Percentiles rank a stretch among this genome's conserved stretches.
These are phyloP conservation scores for Scenedesmus sp. DNA, from an alignment of 163 green algal genomes.

Conservation along the genomic window DNA sequence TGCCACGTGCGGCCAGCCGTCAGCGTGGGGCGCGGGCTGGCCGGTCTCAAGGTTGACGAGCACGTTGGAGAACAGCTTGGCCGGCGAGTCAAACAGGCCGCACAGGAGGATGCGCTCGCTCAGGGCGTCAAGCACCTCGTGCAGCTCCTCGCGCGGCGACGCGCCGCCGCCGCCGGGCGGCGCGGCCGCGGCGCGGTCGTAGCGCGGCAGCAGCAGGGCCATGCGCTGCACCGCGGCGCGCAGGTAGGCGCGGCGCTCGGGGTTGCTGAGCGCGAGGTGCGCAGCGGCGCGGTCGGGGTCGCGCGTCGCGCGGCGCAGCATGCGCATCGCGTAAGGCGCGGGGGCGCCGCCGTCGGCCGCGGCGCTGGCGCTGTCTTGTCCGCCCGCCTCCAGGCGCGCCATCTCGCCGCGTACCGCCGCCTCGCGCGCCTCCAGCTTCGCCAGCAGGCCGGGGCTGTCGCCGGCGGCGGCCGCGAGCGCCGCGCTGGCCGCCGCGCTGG, in stretches of 20 bases:
- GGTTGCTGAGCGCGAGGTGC: neutral
- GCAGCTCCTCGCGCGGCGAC: slow-evolving; percentile 8
- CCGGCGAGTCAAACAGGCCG: neutral
- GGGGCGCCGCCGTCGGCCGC: no score
- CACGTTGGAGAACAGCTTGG: slow-evolving; percentile 11
- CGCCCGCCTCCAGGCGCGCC: no score
- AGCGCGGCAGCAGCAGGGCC: slow-evolving; percentile 30
- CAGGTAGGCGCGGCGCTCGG: neutral
- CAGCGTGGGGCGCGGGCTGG: slow-evolving; percentile 1
- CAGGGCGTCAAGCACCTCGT: slow-evolving; percentile 8
- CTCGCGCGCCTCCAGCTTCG: no score
- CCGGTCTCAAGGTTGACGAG: slow-evolving; percentile 13
- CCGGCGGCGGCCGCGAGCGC: no score
- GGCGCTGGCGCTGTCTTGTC: no score
- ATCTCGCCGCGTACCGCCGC: no score
- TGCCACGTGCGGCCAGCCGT: slow-evolving; percentile 10
- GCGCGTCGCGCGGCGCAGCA: neutral
- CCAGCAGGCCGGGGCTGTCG: no score
- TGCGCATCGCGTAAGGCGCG: neutral
- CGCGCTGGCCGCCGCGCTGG: no score
- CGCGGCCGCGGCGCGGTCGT: no score
- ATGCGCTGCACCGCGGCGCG: neutral
- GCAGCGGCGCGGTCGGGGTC: neutral
- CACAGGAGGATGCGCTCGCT: neutral
- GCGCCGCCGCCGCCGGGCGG: neutral